A percentile compares a stretch with the other conserved stretches of the same genome.
phyloP scores from a whole-genome alignment of 331 rosid species.

The Malus hybrid region DNA sequence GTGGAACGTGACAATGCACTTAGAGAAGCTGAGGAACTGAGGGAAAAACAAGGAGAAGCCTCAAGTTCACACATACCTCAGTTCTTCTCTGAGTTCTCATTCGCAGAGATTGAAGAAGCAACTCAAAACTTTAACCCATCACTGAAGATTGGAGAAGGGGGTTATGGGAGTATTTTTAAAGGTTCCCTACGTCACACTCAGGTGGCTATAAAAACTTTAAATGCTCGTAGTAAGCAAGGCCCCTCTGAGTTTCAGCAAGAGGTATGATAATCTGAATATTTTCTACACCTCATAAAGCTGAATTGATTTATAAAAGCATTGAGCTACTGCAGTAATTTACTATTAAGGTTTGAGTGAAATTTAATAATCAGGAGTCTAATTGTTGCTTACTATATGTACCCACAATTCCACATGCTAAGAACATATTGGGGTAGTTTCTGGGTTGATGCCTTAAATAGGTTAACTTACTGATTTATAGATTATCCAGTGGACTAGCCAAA shows the following conservation, averaged over 20 bases:
- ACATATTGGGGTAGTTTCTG: neutral
- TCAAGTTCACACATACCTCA: slow-evolving; percentile 33
- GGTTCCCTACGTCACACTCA: slow-evolving; percentile 62
- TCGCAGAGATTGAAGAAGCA: slow-evolving; percentile 61
- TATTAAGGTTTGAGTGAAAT: neutral
- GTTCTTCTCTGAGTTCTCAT: slow-evolving; percentile 57
- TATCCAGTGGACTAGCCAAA: too few relatives aligned
- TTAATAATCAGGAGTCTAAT: neutral
- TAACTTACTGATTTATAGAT: neutral
- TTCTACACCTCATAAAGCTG: neutral
- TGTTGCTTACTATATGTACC: too few relatives aligned
- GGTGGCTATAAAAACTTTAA: slow-evolving; percentile 73
- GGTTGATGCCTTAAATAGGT: neutral
- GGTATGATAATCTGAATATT: slow-evolving; percentile 38
- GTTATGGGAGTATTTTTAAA: slow-evolving; percentile 72
- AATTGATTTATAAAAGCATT: neutral
- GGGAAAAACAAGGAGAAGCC: slow-evolving; percentile 44
- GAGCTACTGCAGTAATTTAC: neutral
- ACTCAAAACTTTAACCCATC: slow-evolving; percentile 51
- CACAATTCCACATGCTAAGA: too few relatives aligned
- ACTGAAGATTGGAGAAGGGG: slow-evolving; percentile 86
- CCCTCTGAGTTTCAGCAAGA: slow-evolving; percentile 74
- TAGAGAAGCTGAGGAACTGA: slow-evolving; percentile 65
- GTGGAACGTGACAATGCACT: slow-evolving; percentile 50
- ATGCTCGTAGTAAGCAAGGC: slow-evolving; percentile 55